These are phyloP conservation scores for Boletus semigastroideus DNA, from an alignment of 1,284 basidiomycete species.

Conservation along the genomic window DNA sequence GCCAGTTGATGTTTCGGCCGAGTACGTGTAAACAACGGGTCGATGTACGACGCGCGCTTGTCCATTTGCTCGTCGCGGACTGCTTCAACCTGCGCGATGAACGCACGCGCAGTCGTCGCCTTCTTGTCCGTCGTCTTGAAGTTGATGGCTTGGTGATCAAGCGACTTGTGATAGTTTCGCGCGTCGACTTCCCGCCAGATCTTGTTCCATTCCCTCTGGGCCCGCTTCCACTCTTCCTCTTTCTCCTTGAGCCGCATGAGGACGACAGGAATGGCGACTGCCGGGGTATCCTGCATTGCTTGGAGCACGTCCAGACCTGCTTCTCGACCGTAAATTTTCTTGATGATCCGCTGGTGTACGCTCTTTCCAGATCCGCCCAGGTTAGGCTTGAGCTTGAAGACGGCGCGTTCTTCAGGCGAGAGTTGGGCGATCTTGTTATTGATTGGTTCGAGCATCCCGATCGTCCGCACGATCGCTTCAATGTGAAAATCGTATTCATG, in stretches of 20 bases:
- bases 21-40: constrained; percentile 74
- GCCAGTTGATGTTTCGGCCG: constrained; percentile 78
- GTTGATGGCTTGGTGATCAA: constrained; percentile 91
- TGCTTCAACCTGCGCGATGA: constrained; percentile 90
- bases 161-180: constrained; percentile 88
- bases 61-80: constrained; percentile 85
- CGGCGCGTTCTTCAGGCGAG: constrained; percentile 75
- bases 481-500: constrained; percentile 99
- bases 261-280: constrained; percentile 90
- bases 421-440: constrained; percentile 87
- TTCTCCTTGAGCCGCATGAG: constrained; percentile 92
- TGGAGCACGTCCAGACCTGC: constrained; percentile 87
- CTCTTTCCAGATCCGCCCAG: constrained; percentile 89
- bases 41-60: constrained; percentile 72
- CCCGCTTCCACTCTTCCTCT: constrained; percentile 99
- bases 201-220: constrained; percentile 99
- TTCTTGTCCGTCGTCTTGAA: constrained; percentile 96
- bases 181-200: constrained; percentile 98
- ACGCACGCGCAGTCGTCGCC: constrained; percentile 77
- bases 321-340: constrained; percentile 94
- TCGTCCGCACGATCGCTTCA: constrained; percentile 94
- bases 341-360: constrained; percentile 92
- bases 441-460: constrained; percentile 89
- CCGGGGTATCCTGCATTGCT: constrained; percentile 92
- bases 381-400: constrained; percentile 90